Conservation (phyloP, 768 basidiomycete species). For the Mycena rebaudengoi region DNA sequence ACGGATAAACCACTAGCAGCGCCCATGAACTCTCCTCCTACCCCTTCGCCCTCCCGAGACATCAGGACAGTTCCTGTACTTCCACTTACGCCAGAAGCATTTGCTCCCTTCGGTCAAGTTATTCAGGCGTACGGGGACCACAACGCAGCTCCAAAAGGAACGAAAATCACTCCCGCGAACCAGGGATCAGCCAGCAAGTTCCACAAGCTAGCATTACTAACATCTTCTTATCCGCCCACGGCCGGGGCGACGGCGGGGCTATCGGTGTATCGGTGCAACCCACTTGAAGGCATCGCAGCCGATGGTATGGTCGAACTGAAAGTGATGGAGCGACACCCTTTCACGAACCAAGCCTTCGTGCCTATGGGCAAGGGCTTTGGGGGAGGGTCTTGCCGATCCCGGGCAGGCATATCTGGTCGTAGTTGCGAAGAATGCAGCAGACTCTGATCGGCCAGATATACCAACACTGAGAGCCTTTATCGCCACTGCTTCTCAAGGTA, state of each 20-base stretch:
- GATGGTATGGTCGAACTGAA: conserved; percentile 66
- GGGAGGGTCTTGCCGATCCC: conserved; percentile 34
- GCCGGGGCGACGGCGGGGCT: conserved; percentile 70
- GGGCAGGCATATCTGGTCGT: conserved; percentile 75
- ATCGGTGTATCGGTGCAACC: conserved; percentile 86
- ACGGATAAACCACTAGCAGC: neutral
- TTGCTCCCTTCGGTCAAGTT: conserved; percentile 89
- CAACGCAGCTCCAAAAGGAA: conserved; percentile 70
- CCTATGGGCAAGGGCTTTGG: conserved; percentile 83
- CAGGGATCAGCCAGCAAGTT: conserved; percentile 92
- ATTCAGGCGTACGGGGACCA: conserved; percentile 85
- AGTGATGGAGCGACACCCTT: conserved; percentile 89
- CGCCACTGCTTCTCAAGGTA: conserved; percentile 82
- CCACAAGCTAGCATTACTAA: conserved; percentile 85
- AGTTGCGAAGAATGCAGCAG: conserved; percentile 79
- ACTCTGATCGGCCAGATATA: conserved; percentile 84
- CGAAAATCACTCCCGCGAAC: conserved; percentile 84
- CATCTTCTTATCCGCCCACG: conserved; percentile 68
- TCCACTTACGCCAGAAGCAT: conserved; percentile 85
- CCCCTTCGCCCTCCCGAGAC: neutral
- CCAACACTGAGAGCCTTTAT: conserved; percentile 81
- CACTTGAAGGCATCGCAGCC: conserved; percentile 50
- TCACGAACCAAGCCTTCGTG: conserved; percentile 92
- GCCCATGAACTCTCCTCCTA: neutral
- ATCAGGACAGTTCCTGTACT: conserved; percentile 56